These are phyloP conservation scores for Fusarium anthophilum DNA, from an alignment of 2,329 filamentous ascomycete genomes.

Conservation along the genomic window DNA sequence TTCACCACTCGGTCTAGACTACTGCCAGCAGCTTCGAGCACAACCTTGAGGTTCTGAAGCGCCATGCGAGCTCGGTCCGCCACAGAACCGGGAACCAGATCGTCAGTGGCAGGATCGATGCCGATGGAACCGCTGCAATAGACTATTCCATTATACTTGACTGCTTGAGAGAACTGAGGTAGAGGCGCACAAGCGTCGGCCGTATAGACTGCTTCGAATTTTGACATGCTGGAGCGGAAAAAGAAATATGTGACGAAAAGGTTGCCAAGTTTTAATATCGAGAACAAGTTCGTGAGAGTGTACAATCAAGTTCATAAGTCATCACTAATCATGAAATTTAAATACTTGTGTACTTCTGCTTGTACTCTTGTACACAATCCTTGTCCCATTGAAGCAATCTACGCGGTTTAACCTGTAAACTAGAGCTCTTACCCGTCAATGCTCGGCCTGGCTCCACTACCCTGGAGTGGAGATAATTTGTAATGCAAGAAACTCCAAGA, in stretches of 20 bases:
- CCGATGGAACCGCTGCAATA: neutral
- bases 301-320: no score
- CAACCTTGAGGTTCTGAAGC: neutral
- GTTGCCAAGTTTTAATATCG: rapidly evolving
- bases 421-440: no score
- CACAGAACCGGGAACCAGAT: neutral
- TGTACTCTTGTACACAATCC: no score
- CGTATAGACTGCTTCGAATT: neutral
- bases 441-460: neutral
- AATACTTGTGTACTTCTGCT: no score
- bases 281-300: no score
- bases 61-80: neutral
- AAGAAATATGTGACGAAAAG: no score
- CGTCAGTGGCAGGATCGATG: neutral
- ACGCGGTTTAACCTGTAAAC: no score
- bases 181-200: neutral
- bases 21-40: conserved; percentile 2
- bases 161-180: neutral
- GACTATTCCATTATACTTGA: neutral
- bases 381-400: no score
- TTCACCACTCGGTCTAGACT: neutral
- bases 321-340: no score
- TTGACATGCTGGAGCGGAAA: neutral
- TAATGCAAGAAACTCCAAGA: neutral
- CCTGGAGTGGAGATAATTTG: neutral